Percentiles rank a stretch among this genome's conserved stretches.
These are phyloP conservation scores for Vicia villosa DNA, from an alignment of 306 rosid species.

Conservation along the genomic window DNA sequence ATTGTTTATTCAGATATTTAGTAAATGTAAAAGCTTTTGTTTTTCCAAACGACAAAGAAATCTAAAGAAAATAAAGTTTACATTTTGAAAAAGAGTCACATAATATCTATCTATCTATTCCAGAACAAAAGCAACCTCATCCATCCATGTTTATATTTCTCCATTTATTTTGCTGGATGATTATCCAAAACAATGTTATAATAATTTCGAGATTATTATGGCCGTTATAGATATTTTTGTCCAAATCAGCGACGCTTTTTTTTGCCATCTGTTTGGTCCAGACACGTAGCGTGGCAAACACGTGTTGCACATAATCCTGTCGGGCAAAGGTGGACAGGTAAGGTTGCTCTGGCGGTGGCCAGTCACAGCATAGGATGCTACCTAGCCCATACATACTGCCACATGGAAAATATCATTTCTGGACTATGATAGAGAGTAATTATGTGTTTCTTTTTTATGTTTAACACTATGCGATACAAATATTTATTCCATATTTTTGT, in stretches of 20 bases:
- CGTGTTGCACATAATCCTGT: constrained; percentile 40
- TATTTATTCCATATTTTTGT: too few species aligned
- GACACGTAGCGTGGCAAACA: constrained; percentile 36
- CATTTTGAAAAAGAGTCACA: not conserved
- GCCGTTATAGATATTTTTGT: constrained; percentile 16
- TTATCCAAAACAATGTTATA: not conserved
- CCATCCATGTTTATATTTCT: not conserved
- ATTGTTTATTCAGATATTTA: not conserved
- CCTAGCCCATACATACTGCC: not conserved
- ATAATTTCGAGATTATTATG: not conserved
- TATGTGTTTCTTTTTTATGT: too few species aligned
- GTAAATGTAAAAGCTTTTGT: not conserved
- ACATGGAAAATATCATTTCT: constrained; percentile 5
- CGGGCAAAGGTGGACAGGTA: constrained; percentile 40
- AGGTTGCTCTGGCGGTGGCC: constrained; percentile 2
- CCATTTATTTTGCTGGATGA: not conserved
- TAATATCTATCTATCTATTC: not conserved
- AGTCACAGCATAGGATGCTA: constrained; percentile 16
- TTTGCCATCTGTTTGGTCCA: not conserved
- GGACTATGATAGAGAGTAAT: too few species aligned
- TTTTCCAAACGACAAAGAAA: not conserved
- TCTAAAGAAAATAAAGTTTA: not conserved
- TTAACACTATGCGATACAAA: too few species aligned
- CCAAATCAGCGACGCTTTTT: constrained; percentile 8
- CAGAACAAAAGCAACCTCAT: not conserved